A percentile compares a stretch with the other conserved stretches of the same genome.
These are phyloP conservation scores for Candida chauliodis DNA, from an alignment of 805 yeast genomes.

Conservation along the genomic window DNA sequence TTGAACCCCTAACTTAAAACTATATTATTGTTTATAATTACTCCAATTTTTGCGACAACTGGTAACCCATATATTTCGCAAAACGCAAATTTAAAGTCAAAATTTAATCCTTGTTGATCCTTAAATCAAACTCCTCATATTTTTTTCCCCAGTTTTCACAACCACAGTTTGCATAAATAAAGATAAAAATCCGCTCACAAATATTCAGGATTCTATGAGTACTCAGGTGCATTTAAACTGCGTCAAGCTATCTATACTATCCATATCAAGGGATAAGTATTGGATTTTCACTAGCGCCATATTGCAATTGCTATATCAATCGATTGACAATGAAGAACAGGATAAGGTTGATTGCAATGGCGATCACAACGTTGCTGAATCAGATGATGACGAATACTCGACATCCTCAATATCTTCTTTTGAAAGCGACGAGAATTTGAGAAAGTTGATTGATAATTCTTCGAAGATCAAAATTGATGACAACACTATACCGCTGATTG, in stretches of 20 bases:
- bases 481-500: constrained; percentile 20
- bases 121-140: neutral
- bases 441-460: constrained; percentile 23
- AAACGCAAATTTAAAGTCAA: too few species aligned
- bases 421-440: constrained; percentile 7
- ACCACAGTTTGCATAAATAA: neutral
- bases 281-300: constrained; percentile 54
- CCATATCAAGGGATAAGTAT: constrained; percentile 49
- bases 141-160: neutral
- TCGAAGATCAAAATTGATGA: constrained; percentile 17
- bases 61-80: too few species aligned
- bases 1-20: too few species aligned
- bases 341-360: constrained; percentile 12
- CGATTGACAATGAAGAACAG: constrained; percentile 11
- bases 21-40: too few species aligned
- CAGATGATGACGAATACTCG: constrained; percentile 10
- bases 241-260: constrained; percentile 45
- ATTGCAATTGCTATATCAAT: constrained; percentile 43
- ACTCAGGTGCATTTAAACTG: constrained; percentile 49
- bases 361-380: constrained; percentile 11
- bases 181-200: neutral
- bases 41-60: too few species aligned
- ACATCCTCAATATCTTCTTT: constrained; percentile 6
- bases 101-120: too few species aligned
- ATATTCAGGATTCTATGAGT: constrained; percentile 29